Evolutionary conservation across 2,329 filamentous ascomycete species (phyloP), one percentile per base, ranked within the genome.

Genomic region (Aspergillus novoparasiticus): DNA sequence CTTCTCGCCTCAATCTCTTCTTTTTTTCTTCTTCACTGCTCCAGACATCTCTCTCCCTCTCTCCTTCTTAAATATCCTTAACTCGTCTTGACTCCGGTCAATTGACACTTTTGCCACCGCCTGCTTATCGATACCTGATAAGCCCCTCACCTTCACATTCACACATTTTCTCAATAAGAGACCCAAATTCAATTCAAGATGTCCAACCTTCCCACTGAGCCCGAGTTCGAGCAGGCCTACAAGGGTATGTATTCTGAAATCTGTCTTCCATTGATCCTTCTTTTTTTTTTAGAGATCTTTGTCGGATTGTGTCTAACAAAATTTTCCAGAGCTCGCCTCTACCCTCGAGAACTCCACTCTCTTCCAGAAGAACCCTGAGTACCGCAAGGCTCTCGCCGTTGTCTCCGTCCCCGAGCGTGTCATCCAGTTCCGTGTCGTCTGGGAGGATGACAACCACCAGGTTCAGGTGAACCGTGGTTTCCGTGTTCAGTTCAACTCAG

Each of bases 191-290:
- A 36, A 36, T 16, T 60, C 71, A 84, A 70, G 70, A 95, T 96
- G 92, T 91, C 93, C 71, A 90, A 95, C 85, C 86, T 95, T 75
- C 88, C 92, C 58, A 83, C 84, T 68, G 94, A 98, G 88, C 94
- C 95, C 76, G 94, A 99, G 85, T 98, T 98, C 85, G 89, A 97
- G 89, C 94, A 98, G 88, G 94, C 94, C 76, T 96, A 96, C 88
- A 92, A 93, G 81, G 93, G 93, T 96, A 83, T 76, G 85, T 78
- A 50, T 39, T 32, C 41, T 41, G 26, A 50, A 41, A 8, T 46
- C 14, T 2, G 9, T 45, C 19, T 8, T 16, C 48, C 36, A 43
- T 60, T 56, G 19, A 58, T 50, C 45, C 23, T 26, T 26, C 4
- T 4, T 26, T 26, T 4, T 23, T 36, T 5, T 36, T 36, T 12